Percentiles rank a stretch among this genome's conserved stretches.
Evolutionary conservation across 2,329 filamentous ascomycete genomes (phyloP).

Genomic region (Fusarium sp.): DNA sequence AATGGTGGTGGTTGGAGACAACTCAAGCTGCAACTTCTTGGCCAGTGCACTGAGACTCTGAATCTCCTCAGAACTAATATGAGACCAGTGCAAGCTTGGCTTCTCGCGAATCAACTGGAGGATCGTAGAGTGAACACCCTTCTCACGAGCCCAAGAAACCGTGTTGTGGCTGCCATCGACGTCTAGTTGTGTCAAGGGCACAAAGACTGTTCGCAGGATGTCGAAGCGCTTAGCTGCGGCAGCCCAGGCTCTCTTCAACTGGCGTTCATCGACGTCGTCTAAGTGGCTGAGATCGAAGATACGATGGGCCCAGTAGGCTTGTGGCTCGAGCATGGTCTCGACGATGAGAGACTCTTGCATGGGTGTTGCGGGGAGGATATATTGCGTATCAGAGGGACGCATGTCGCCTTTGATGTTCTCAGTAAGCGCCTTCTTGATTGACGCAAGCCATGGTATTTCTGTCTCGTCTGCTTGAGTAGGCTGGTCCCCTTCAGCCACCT

Average conservation of each 20-base stretch:
- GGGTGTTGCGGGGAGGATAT: slow-evolving; percentile 2
- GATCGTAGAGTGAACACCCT: neutral
- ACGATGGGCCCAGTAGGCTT: slow-evolving; percentile 23
- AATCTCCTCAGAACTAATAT: neutral
- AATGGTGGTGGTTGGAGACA: neutral
- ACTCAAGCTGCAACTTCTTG: neutral
- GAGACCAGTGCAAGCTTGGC: neutral
- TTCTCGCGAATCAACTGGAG: neutral
- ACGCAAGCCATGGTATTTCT: neutral
- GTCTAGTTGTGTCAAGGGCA: neutral
- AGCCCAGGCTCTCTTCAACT: slow-evolving; percentile 13
- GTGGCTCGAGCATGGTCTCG: slow-evolving; percentile 17
- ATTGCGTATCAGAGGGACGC: neutral
- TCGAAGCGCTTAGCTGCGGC: slow-evolving; percentile 4
- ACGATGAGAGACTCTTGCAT: slow-evolving; percentile 22
- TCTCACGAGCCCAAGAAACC: slow-evolving; percentile 1
- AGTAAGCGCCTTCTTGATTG: neutral
- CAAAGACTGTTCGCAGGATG: slow-evolving; percentile 13
- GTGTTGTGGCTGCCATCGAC: neutral
- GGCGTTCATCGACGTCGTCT: neutral
- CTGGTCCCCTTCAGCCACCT: neutral
- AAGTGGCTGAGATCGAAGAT: slow-evolving; percentile 11
- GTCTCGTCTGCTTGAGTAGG: rapidly evolving
- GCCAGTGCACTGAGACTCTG: neutral
- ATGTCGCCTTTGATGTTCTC: neutral